Percentiles rank a stretch among this genome's conserved stretches.
phyloP scores from a whole-genome alignment of 352 stramenopile genomes.

The Aphanomyces cochlioides region DNA sequence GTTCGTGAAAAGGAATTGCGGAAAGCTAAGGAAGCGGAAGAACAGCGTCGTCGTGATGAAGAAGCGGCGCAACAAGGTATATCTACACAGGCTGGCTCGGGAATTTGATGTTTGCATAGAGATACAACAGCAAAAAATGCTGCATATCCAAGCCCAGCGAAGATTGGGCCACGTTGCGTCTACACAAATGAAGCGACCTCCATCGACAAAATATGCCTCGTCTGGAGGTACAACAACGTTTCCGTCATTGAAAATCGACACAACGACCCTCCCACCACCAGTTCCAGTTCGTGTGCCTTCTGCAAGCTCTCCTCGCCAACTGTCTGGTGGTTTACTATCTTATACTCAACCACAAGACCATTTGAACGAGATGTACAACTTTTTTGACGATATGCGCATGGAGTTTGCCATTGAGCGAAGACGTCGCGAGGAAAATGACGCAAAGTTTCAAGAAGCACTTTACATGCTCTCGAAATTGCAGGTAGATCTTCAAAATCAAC shows the following conservation, averaged over 20 bases:
- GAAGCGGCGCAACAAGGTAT: constrained; percentile 3
- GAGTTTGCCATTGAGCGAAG: too few species aligned
- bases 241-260: neutral
- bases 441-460: too few species aligned
- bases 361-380: too few species aligned
- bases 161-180: constrained; percentile 25
- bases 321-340: too few species aligned
- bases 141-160: constrained; percentile 25
- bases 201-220: neutral
- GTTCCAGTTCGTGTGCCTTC: neutral
- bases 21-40: constrained; percentile 20
- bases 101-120: too few species aligned
- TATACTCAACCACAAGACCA: too few species aligned
- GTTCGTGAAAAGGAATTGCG: constrained; percentile 18
- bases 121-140: neutral
- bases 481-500: too few species aligned
- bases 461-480: too few species aligned
- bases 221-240: constrained; percentile 9
- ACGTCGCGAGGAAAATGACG: too few species aligned
- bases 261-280: constrained; percentile 10
- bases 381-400: too few species aligned
- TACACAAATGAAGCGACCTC: neutral
- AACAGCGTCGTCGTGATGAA: neutral
- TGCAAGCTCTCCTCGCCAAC: too few species aligned
- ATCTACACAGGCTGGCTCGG: neutral